phyloP scores from a whole-genome alignment of 2,329 filamentous ascomycete genomes.

The Fusarium napiforme region DNA sequence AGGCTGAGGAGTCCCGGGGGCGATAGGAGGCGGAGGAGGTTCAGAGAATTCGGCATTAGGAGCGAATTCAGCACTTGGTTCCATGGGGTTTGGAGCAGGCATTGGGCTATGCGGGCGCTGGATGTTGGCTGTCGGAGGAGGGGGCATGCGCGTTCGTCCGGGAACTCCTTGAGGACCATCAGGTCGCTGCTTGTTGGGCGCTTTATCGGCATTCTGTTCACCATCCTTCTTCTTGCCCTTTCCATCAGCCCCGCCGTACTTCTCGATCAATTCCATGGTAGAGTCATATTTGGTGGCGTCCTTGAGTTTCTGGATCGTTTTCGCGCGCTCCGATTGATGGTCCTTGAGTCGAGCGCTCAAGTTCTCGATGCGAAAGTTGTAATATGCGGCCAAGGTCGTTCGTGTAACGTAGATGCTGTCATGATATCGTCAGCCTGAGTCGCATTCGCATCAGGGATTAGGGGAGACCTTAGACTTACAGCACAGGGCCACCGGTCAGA shows the following conservation, averaged over 20 bases:
- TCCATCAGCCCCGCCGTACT: conserved; percentile 80
- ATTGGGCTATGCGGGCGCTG: conserved; percentile 54
- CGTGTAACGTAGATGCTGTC: conserved; percentile 83
- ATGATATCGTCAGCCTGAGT: conserved; percentile 24
- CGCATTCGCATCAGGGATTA: not conserved
- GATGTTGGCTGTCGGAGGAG: conserved; percentile 73
- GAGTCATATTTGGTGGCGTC: conserved; percentile 96
- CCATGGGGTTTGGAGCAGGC: conserved; percentile 46
- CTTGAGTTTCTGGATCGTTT: conserved; percentile 94
- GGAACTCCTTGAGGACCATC: conserved; percentile 30
- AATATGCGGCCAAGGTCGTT: conserved; percentile 73
- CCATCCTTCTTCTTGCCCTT: conserved; percentile 46
- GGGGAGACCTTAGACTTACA: conserved; percentile 70
- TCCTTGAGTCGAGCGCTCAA: conserved; percentile 76
- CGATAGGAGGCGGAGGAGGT: conserved; percentile 55
- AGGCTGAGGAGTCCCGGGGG: conserved; percentile 44
- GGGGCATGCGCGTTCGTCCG: conserved; percentile 61
- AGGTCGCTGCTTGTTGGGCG: conserved; percentile 26
- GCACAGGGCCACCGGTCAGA: conserved; percentile 79
- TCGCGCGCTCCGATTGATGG: conserved; percentile 80
- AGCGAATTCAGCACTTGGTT: conserved; percentile 73
- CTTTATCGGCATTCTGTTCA: conserved; percentile 23
- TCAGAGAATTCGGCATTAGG: conserved; percentile 68
- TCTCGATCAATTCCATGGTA: conserved; percentile 90
- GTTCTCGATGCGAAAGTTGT: conserved; percentile 81